Evolutionary conservation across 2,329 filamentous ascomycete species (phyloP), one percentile per base, ranked within the genome.

Genomic region (Boeremia lycopersici): DNA sequence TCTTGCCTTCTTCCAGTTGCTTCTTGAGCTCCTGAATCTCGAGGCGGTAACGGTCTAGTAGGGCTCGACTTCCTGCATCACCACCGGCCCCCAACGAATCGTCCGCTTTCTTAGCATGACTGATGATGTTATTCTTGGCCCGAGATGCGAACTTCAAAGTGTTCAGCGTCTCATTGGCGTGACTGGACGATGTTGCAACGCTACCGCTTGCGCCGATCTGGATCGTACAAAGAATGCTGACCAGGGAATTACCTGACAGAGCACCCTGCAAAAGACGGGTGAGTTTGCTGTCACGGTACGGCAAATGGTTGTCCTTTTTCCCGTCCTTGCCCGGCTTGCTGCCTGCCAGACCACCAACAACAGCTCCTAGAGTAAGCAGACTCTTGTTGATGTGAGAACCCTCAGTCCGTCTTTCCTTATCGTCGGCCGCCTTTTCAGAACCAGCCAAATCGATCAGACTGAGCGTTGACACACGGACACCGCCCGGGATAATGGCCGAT

Each of bases 351-450:
- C 90, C 89, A 10, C 91, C 90, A 72, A 99, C 97, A 68, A 99
- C 95, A 1, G 91, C 99, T 46, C 95, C 95, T 3, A 99, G 81
- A 0, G 95, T 99, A 54, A 99, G 85, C 69, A 99, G 78, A 74
- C 92, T 97, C 79, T 98, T 98, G 81, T 99, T 99, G 78, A 99
- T 99, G 73, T 99, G 95, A 11, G 93, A 93, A 60, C 95, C 95
- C 77, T 99, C 95, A 13, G 91, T 91, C 40, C 95, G 85, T 48
- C 95, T 86, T 77, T 98, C 95, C 74, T 98, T 99, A 49, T 89
- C 90, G 69, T 98, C 95, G 3, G 95, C 95, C 35, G 95, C 95
- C 76, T 93, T 91, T 74, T 99, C 95, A 0, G 95, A 98, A 34
- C 95, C 95, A 49, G 95, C 95, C 64, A 99, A 80, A 83, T 99